phyloP scores from a whole-genome alignment of 78 protist species.

The Salpingoeca rosetta region DNA sequence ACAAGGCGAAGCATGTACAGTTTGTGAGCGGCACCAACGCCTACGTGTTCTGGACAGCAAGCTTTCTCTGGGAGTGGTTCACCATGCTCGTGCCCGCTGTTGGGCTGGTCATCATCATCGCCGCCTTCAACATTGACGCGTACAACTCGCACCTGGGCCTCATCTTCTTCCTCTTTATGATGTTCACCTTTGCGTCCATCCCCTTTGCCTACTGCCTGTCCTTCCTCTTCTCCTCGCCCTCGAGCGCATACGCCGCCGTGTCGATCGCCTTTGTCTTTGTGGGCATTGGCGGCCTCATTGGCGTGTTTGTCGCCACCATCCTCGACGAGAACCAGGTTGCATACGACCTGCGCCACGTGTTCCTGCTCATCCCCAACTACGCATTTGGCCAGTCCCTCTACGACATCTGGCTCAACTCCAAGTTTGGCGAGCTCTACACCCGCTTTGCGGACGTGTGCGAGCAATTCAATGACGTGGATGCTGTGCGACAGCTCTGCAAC shows the following conservation, averaged over 20 bases:
- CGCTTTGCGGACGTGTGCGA: too few relatives aligned
- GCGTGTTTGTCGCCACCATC: neutral
- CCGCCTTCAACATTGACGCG: neutral
- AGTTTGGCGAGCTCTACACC: neutral
- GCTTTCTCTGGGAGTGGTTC: slow-evolving; percentile 23
- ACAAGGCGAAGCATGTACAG: slow-evolving; percentile 42
- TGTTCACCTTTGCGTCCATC: neutral
- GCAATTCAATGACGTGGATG: too few relatives aligned
- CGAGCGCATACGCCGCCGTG: neutral
- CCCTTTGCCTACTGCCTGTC: slow-evolving; percentile 1
- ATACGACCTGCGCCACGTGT: neutral
- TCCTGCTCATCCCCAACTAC: slow-evolving; percentile 1
- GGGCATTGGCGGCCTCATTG: neutral
- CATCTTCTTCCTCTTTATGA: neutral
- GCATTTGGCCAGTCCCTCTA: neutral
- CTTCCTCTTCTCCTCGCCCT: neutral
- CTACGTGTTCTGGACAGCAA: slow-evolving; percentile 6
- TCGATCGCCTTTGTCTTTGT: neutral
- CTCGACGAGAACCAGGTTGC: neutral
- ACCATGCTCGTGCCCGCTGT: neutral
- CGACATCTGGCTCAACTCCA: neutral
- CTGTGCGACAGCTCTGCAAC: too few relatives aligned
- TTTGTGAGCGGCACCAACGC: slow-evolving; percentile 27
- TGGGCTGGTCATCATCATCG: slow-evolving; percentile 4
- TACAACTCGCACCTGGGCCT: neutral